A percentile compares a stretch with the other conserved stretches of the same genome.
phyloP scores from a whole-genome alignment of 306 rosid genomes.

The Cicer chorassanicum region DNA sequence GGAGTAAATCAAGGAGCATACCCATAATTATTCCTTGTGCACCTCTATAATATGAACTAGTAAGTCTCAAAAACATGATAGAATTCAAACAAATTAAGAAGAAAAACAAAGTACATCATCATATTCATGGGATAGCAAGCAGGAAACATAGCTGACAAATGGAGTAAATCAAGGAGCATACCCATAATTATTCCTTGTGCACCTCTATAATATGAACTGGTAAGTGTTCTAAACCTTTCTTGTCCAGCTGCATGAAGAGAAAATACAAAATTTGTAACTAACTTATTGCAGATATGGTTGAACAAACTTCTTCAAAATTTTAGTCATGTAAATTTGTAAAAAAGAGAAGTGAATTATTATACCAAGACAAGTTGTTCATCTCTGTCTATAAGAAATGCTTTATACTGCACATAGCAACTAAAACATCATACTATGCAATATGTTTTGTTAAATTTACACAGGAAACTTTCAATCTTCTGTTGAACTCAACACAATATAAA shows the following conservation, averaged over 20 bases:
- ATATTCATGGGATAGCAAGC: background rate
- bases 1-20: background rate
- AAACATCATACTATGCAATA: background rate
- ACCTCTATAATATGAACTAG: conserved; percentile 64
- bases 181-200: conserved; percentile 92
- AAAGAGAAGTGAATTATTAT: background rate
- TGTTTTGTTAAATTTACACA: background rate
- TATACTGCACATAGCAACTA: background rate
- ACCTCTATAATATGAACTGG: conserved; percentile 90
- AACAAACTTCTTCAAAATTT: background rate
- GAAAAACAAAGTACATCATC: background rate
- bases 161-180: conserved; percentile 46
- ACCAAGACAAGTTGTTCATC: background rate
- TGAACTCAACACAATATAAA: background rate
- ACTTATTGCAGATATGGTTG: conserved; percentile 30
- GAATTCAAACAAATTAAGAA: conserved; percentile 13
- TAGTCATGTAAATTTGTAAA: conserved; percentile 31
- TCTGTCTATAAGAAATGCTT: background rate
- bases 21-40: conserved; percentile 76
- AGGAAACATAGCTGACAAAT: background rate
- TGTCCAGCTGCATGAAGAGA: conserved; percentile 72
- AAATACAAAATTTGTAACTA: conserved; percentile 16
- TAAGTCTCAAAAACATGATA: conserved; percentile 39
- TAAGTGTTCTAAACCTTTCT: conserved; percentile 84
- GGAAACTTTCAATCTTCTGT: background rate